Percentiles rank a stretch among this genome's conserved stretches.
phyloP scores from a whole-genome alignment of 768 basidiomycete species.

The Paxillus rubicundulus region DNA sequence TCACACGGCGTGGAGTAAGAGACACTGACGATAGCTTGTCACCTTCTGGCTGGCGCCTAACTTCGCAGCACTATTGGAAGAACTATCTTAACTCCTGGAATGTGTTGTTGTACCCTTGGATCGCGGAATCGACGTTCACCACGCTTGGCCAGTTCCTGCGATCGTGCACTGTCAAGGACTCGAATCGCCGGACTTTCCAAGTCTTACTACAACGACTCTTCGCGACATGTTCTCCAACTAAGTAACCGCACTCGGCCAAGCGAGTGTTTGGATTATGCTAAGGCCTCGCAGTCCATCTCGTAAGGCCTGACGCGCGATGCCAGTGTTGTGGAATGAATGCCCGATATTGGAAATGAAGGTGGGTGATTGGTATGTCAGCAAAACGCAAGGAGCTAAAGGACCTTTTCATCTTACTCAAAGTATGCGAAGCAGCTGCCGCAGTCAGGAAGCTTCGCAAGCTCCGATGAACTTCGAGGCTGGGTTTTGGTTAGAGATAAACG shows the following conservation, averaged over 20 bases:
- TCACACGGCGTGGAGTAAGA: background rate
- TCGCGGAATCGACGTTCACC: background rate
- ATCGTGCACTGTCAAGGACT: background rate
- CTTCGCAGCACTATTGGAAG: background rate
- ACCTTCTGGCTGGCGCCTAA: too few species aligned
- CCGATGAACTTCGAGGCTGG: too few species aligned
- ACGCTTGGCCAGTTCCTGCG: background rate
- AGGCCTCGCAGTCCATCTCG: too few species aligned
- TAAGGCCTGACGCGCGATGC: background rate
- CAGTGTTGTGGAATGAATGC: background rate
- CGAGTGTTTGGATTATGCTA: background rate
- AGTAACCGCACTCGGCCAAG: slow-evolving; percentile 27
- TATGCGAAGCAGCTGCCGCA: too few species aligned
- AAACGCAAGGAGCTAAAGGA: background rate
- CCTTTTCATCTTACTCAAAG: background rate
- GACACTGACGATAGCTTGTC: too few species aligned
- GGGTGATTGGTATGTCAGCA: background rate
- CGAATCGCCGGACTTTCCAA: too few species aligned
- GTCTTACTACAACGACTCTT: slow-evolving; percentile 21
- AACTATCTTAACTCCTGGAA: background rate
- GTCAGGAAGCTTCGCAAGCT: too few species aligned
- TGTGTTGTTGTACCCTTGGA: background rate
- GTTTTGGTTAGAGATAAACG: too few species aligned
- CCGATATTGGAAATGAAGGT: background rate
- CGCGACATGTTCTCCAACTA: slow-evolving; percentile 27